Percentiles rank a stretch among this genome's conserved stretches.
These are phyloP conservation scores for Taphrina wiesneri DNA, from an alignment of 1,139 yeast genomes.

Conservation along the genomic window DNA sequence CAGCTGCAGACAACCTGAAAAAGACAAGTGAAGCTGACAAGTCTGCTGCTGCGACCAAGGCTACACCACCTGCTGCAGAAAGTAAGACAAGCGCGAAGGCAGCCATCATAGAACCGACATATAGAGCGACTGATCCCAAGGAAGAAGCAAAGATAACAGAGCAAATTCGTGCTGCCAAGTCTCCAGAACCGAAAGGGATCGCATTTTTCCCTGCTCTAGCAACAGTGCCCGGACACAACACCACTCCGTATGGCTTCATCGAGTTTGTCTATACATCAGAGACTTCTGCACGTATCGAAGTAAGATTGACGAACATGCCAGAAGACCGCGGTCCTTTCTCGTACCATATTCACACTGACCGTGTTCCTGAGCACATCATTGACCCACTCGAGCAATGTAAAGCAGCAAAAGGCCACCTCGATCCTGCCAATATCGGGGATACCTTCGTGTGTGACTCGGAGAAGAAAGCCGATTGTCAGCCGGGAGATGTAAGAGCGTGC, in stretches of 20 bases:
- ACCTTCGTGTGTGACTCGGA: neutral
- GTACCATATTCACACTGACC: slow-evolving; percentile 19
- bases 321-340: slow-evolving; percentile 6
- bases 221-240: neutral
- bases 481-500: slow-evolving; percentile 10
- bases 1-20: neutral
- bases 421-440: neutral
- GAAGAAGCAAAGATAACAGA: slow-evolving; percentile 2
- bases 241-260: slow-evolving; percentile 10
- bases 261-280: neutral
- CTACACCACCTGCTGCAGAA: neutral
- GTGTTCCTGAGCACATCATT: slow-evolving; percentile 7
- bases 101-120: neutral
- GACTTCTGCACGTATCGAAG: slow-evolving; percentile 3
- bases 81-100: neutral
- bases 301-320: slow-evolving; percentile 8
- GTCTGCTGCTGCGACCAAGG: neutral
- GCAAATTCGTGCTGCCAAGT: neutral
- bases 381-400: slow-evolving; percentile 9
- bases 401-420: slow-evolving; percentile 24
- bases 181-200: slow-evolving; percentile 7
- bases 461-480: slow-evolving; percentile 8
- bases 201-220: slow-evolving; percentile 1
- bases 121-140: neutral
- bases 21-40: neutral